phyloP scores from a whole-genome alignment of 495 filamentous ascomycete species.

The Penicilliopsis zonata region DNA sequence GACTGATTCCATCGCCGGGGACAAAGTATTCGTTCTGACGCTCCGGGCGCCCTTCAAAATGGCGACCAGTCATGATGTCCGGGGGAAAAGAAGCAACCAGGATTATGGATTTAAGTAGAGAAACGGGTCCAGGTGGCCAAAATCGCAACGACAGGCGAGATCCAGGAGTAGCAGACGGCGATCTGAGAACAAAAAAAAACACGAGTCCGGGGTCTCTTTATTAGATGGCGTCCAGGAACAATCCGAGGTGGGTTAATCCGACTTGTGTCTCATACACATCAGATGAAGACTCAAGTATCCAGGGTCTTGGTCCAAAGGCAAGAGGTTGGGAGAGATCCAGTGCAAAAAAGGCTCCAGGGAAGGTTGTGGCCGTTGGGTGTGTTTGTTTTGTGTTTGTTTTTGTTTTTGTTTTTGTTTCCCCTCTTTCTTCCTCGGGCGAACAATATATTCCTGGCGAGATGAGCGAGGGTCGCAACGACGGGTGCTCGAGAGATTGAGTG shows the following conservation, averaged over 20 bases:
- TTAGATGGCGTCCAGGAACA: constrained; percentile 12
- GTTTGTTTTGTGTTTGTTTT: background rate
- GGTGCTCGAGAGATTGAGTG: no score
- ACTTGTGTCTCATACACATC: constrained; percentile 10
- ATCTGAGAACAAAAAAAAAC: constrained; percentile 7
- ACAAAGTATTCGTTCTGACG: constrained; percentile 81
- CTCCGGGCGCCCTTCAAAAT: constrained; percentile 23
- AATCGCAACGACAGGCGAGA: constrained; percentile 5
- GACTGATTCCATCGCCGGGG: constrained; percentile 77
- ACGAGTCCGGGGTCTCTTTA: no score
- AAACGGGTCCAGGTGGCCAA: constrained; percentile 18
- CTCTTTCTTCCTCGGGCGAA: no score
- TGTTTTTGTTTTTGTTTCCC: no score
- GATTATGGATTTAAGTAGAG: constrained; percentile 20
- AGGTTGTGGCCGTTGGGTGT: background rate
- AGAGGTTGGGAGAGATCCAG: no score
- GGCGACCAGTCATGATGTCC: constrained; percentile 36
- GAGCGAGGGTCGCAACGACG: background rate
- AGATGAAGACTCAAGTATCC: no score
- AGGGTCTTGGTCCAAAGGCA: no score
- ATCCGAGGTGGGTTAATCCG: constrained; percentile 14
- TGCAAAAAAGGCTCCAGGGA: constrained; percentile 7
- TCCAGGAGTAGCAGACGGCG: constrained; percentile 8
- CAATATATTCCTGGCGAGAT: background rate
- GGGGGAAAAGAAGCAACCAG: constrained; percentile 16